phyloP scores from a whole-genome alignment of 257 asterid genomes.

The Solanum paucissectum region DNA sequence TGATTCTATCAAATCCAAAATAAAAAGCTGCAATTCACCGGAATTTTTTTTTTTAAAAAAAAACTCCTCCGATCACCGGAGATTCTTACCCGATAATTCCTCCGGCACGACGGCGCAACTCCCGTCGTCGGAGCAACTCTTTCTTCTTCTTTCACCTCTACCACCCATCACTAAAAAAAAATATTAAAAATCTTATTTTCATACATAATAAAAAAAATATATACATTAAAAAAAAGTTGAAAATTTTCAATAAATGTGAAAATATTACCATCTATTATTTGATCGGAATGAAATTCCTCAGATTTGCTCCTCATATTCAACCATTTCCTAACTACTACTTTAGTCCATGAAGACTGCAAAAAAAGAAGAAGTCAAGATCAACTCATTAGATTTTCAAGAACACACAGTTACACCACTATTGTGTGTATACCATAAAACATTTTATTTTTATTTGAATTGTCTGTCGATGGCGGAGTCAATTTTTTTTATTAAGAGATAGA shows the following conservation, averaged over 20 bases:
- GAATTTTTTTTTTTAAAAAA: background rate
- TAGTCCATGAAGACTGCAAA: slow-evolving; percentile 63
- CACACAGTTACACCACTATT: background rate
- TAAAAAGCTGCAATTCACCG: background rate
- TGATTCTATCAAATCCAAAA: background rate
- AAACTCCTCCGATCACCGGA: background rate
- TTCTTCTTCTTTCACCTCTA: slow-evolving; percentile 35
- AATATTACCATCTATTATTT: slow-evolving; percentile 29
- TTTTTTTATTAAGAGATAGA: no score
- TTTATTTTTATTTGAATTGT: background rate
- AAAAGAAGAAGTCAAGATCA: background rate
- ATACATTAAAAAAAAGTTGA: background rate
- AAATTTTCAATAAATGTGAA: background rate
- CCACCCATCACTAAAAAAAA: slow-evolving; percentile 15
- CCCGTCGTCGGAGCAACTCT: slow-evolving; percentile 69
- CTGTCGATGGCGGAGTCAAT: no score
- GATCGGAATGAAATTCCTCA: slow-evolving; percentile 60
- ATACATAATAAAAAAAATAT: background rate
- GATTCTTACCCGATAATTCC: slow-evolving; percentile 53
- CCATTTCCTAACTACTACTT: slow-evolving; percentile 57
- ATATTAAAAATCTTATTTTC: background rate
- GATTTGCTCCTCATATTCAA: slow-evolving; percentile 40
- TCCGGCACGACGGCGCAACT: slow-evolving; percentile 67
- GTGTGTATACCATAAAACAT: background rate
- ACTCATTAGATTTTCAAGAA: background rate